Evolutionary conservation across 2,329 filamentous ascomycete genomes (phyloP), one percentile per base, ranked within the genome.

Genomic region (Cercospora canescens): DNA sequence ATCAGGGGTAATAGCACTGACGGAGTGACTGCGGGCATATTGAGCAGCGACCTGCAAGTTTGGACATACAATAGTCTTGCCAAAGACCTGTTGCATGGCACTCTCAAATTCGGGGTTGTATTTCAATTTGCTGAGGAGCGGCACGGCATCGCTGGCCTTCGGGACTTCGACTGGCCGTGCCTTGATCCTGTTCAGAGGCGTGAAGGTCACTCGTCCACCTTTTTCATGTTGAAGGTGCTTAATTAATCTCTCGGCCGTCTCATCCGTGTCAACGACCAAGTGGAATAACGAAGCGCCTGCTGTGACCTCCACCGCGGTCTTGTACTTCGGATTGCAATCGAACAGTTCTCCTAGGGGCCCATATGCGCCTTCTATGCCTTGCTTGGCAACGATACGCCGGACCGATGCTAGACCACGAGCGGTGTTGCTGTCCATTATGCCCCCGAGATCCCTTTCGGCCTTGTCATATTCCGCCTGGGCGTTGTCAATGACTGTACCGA

Each of bases 281-380:
- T 99, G 93, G 80, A 99, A 99, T 8, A 99, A 84, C 76, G 93
- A 96, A 69, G 89, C 90, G 18, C 95, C 95, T 2, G 94, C 95
- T 60, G 94, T 95, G 72, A 67, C 65, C 37, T 67, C 65, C 6
- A 64, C 65, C n/a, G 65, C 65, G 3, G 65, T 67, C 50, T 64
- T 67, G 52, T 64, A 67, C 21, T 50, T 60, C 4, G 50, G 39
- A 6, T 39, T 57, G 32, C 50, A 58, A 16, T 93, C 88, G 73
- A 98, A 88, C n/a, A 99, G 86, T 77, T 99, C 96, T 4, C 94
- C 94, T 39, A 99, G 80, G 0, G 94, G 96, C 58, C 96, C 95
- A 76, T 97, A 96, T 1, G 95, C 93, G 28, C 95, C 95, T 1
- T 91, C 87, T 6, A 98, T 87, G 66, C 93, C 88, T 69, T 90